These are phyloP conservation scores for Ceratocystiopsis sp. DNA, from an alignment of 2,329 filamentous ascomycete genomes.

Conservation along the genomic window DNA sequence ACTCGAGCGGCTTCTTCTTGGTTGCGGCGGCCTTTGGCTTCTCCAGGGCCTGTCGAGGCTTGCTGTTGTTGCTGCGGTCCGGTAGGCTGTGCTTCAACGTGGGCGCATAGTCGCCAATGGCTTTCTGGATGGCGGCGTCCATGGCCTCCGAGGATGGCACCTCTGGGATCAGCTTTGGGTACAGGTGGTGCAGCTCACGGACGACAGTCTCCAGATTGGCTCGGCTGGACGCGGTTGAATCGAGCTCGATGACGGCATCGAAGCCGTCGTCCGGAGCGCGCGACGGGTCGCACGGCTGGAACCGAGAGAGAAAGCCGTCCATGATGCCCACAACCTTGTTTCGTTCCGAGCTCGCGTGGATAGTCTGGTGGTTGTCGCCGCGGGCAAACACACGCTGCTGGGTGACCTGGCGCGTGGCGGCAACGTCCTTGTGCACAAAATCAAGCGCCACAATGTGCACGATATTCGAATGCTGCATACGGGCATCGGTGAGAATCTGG, in stretches of 20 bases:
- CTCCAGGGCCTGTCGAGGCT: constrained; percentile 15
- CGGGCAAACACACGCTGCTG: constrained; percentile 63
- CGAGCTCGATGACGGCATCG: constrained; percentile 68
- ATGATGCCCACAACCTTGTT: constrained; percentile 76
- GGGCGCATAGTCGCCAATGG: constrained; percentile 62
- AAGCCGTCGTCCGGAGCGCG: constrained; percentile 63
- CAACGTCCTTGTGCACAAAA: constrained; percentile 67
- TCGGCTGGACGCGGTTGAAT: constrained; percentile 60
- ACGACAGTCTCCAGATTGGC: constrained; percentile 73
- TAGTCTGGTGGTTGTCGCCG: constrained; percentile 95
- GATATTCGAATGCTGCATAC: constrained; percentile 34
- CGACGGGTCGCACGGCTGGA: constrained; percentile 56
- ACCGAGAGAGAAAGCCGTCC: constrained; percentile 80
- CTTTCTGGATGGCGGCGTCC: constrained; percentile 60
- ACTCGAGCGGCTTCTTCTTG: constrained; percentile 36
- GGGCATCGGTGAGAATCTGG: constrained; percentile 71
- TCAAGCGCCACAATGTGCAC: constrained; percentile 72
- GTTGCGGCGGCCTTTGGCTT: constrained; percentile 14
- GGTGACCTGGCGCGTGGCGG: constrained; percentile 58
- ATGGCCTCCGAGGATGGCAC: constrained; percentile 59
- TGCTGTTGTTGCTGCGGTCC: constrained; percentile 30
- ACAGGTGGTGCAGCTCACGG: constrained; percentile 51
- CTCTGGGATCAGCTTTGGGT: constrained; percentile 56
- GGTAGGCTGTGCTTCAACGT: constrained; percentile 61
- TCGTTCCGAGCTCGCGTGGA: constrained; percentile 61